Conservation (phyloP, 2,329 filamentous ascomycete species). For the Exophiala dermatitidis region DNA sequence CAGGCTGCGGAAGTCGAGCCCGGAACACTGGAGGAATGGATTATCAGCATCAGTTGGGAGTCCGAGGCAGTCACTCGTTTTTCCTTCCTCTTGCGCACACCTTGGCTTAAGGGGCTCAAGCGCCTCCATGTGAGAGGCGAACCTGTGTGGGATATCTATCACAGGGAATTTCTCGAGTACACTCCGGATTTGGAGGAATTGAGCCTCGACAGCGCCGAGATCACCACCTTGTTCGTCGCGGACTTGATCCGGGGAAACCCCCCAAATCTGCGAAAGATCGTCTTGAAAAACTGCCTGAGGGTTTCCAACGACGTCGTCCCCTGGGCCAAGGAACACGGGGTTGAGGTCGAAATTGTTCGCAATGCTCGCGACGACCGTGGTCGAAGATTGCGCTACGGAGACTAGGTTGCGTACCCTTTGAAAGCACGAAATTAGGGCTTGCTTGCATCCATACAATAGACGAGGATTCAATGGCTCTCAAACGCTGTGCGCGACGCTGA, state of each 20-base stretch:
- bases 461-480: too few species aligned
- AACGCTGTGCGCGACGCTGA: too few species aligned
- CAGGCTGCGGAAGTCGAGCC: neutral
- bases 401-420: neutral
- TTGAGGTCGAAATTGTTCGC: slow-evolving; percentile 3
- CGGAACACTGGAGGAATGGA: neutral
- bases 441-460: too few species aligned
- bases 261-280: slow-evolving; percentile 7
- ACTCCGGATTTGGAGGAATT: slow-evolving; percentile 10
- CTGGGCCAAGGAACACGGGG: slow-evolving; percentile 8
- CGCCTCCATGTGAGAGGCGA: slow-evolving; percentile 2
- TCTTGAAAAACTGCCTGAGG: slow-evolving; percentile 5
- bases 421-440: too few species aligned
- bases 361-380: neutral
- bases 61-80: neutral
- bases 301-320: slow-evolving; percentile 15
- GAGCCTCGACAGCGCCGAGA: slow-evolving; percentile 4
- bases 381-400: neutral
- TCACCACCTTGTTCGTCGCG: slow-evolving; percentile 15
- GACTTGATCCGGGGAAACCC: slow-evolving; percentile 11
- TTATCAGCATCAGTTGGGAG: neutral
- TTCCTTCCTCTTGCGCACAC: neutral
- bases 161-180: neutral
- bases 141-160: slow-evolving; percentile 1
- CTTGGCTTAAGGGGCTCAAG: slow-evolving; percentile 2